Percentiles rank a stretch among this genome's conserved stretches.
phyloP scores from a whole-genome alignment of 2,329 filamentous ascomycete species.

The Exophiala lecanii-corni region DNA sequence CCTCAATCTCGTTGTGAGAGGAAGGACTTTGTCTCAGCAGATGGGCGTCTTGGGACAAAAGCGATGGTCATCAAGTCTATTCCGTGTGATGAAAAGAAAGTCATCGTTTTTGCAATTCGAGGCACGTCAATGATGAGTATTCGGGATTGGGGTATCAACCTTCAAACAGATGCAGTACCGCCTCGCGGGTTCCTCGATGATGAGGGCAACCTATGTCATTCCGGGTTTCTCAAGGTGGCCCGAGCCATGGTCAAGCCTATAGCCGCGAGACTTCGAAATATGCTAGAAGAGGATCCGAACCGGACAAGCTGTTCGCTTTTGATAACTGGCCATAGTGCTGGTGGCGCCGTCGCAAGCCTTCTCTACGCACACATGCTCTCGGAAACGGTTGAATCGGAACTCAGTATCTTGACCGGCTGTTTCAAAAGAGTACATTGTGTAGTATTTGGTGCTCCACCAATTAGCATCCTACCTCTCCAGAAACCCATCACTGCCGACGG shows the following conservation, averaged over 20 bases:
- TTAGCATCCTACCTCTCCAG: slow-evolving; percentile 64
- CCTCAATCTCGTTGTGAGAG: slow-evolving; percentile 56
- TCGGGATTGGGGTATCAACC: slow-evolving; percentile 82
- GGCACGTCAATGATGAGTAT: slow-evolving; percentile 65
- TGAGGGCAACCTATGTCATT: slow-evolving; percentile 69
- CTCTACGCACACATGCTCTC: slow-evolving; percentile 78
- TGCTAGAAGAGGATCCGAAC: slow-evolving; percentile 67
- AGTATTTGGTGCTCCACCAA: slow-evolving; percentile 77
- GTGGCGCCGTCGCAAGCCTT: slow-evolving; percentile 75
- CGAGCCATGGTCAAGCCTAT: slow-evolving; percentile 70
- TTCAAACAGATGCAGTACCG: slow-evolving; percentile 62
- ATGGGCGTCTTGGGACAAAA: slow-evolving; percentile 71
- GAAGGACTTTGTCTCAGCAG: slow-evolving; percentile 65
- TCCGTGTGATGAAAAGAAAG: slow-evolving; percentile 70
- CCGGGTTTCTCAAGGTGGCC: slow-evolving; percentile 73
- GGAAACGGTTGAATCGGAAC: slow-evolving; percentile 56
- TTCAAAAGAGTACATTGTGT: slow-evolving; percentile 81
- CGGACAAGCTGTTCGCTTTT: slow-evolving; percentile 65
- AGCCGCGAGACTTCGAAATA: slow-evolving; percentile 61
- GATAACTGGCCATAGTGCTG: slow-evolving; percentile 82
- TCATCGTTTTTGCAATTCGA: slow-evolving; percentile 78
- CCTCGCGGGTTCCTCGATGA: slow-evolving; percentile 73
- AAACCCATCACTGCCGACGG: slow-evolving; percentile 47
- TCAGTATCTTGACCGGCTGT: slow-evolving; percentile 62
- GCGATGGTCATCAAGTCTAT: slow-evolving; percentile 81